Evolutionary conservation across 1,139 yeast genomes (phyloP).

Genomic region (Protomyces pachydermus): DNA sequence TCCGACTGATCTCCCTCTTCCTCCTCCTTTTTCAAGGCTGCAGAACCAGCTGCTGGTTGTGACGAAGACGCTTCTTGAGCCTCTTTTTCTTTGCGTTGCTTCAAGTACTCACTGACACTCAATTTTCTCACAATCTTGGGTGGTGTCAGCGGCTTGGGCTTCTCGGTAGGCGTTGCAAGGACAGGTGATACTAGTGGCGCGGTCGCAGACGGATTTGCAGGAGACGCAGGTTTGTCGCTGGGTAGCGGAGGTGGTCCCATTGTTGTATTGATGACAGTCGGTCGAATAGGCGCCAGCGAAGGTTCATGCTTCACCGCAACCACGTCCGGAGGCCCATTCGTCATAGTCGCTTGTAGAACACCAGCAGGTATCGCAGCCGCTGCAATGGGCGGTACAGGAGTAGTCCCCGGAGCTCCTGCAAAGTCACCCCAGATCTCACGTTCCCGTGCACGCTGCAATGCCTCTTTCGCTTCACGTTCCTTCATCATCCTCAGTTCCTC

Average conservation of each 20-base stretch:
- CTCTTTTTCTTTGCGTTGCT: constrained; percentile 13
- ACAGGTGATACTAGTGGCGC: background rate
- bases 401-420: background rate
- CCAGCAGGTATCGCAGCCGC: background rate
- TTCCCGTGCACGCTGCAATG: constrained; percentile 19
- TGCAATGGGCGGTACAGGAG: background rate
- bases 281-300: background rate
- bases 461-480: constrained; percentile 16
- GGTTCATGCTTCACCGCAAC: background rate
- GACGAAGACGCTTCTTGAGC: background rate
- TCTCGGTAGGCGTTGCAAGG: background rate
- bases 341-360: background rate
- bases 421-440: constrained; percentile 23
- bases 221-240: background rate
- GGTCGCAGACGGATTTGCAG: background rate
- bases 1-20: background rate
- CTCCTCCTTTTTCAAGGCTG: background rate
- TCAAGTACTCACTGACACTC: constrained; percentile 16
- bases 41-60: no score
- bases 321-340: background rate
- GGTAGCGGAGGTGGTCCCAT: constrained; percentile 22
- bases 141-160: background rate
- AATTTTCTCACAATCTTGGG: constrained; percentile 20
- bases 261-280: background rate
- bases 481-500: constrained; percentile 3